Conservation (phyloP, 805 yeast species). For the Candida yuanshanica region DNA sequence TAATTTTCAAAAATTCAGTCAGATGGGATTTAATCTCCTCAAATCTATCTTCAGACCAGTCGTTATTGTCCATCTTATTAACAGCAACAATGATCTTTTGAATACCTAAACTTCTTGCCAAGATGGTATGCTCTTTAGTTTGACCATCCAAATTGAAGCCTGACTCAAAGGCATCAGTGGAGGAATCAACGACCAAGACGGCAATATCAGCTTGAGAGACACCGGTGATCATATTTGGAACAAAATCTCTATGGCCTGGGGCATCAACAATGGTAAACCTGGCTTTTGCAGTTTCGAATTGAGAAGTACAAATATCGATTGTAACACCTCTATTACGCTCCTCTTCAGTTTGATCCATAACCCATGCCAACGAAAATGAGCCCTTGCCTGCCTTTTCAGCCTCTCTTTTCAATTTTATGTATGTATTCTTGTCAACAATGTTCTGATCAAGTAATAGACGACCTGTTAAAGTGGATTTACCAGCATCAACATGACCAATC, state of each 20-base stretch:
- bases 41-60: constrained; percentile 80
- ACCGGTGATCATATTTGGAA: constrained; percentile 95
- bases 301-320: constrained; percentile 88
- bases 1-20: constrained; percentile 76
- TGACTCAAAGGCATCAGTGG: constrained; percentile 93
- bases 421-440: constrained; percentile 94
- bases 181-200: constrained; percentile 84
- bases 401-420: constrained; percentile 95
- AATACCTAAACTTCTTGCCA: constrained; percentile 88
- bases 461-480: constrained; percentile 97
- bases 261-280: constrained; percentile 90
- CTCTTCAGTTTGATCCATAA: constrained; percentile 90
- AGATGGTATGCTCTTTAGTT: constrained; percentile 91
- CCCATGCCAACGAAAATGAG: constrained; percentile 98
- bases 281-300: constrained; percentile 88
- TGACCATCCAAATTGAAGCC: constrained; percentile 94
- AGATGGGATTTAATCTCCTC: constrained; percentile 74
- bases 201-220: constrained; percentile 93
- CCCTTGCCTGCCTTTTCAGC: constrained; percentile 97
- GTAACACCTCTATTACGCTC: constrained; percentile 98
- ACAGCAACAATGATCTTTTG: constrained; percentile 82
- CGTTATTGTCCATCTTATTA: constrained; percentile 93
- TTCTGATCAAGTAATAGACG: constrained; percentile 96
- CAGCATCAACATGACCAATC: constrained; percentile 99
- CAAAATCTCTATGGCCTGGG: constrained; percentile 96